Conservation (phyloP, 1,284 basidiomycete genomes). For the Somion occarium region DNA sequence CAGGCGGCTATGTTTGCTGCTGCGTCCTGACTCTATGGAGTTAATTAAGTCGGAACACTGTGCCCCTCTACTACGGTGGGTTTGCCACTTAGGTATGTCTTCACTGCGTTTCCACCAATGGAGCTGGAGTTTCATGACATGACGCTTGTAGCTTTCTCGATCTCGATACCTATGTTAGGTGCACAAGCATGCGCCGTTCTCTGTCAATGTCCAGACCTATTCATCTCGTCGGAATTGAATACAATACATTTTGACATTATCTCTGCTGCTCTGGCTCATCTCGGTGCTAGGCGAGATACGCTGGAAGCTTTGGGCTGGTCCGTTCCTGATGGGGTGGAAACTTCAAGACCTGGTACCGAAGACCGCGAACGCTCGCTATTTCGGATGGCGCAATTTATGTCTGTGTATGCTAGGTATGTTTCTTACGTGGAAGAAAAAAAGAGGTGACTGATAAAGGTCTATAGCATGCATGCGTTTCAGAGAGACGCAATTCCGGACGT, state of each 20-base stretch:
- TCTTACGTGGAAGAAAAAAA: too few relatives aligned
- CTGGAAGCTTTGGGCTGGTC: conserved; percentile 13
- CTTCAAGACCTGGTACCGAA: neutral
- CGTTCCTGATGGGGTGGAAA: neutral
- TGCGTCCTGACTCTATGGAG: conserved; percentile 27
- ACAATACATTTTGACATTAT: conserved; percentile 10
- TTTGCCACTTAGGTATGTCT: conserved; percentile 20
- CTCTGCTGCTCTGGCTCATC: conserved; percentile 10
- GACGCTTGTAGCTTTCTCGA: neutral
- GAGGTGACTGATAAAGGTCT: too few relatives aligned
- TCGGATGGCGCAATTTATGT: conserved; percentile 40
- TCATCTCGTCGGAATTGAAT: conserved; percentile 2
- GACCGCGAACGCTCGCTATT: conserved; percentile 30
- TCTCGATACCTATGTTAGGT: neutral
- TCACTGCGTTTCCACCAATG: neutral
- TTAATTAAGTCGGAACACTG: conserved; percentile 11
- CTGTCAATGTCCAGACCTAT: neutral
- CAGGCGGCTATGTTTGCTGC: conserved; percentile 31
- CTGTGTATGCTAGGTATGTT: conserved; percentile 43
- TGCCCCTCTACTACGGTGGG: conserved; percentile 19
- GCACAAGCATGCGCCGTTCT: neutral
- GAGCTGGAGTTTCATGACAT: too few relatives aligned
- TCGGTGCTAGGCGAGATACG: conserved; percentile 16
- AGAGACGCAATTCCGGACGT: conserved; percentile 43
- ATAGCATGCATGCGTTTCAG: conserved; percentile 18